These are phyloP conservation scores for Linum tenue DNA, from an alignment of 345 rosid species.

Conservation along the genomic window DNA sequence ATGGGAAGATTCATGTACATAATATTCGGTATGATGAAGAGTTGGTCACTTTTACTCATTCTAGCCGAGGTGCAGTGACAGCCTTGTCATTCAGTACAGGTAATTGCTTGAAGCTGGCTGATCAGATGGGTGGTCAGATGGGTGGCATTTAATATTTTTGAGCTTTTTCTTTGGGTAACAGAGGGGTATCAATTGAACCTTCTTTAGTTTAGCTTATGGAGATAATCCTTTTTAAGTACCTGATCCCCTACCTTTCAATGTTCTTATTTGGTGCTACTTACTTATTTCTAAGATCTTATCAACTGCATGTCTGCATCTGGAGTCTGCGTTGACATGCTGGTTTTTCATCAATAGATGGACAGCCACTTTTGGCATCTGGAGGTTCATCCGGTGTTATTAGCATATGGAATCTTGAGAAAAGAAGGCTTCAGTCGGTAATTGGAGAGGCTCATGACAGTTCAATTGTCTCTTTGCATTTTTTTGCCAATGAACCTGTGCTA, in stretches of 20 bases:
- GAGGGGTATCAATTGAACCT: background rate
- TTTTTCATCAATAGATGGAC: constrained; percentile 50
- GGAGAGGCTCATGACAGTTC: constrained; percentile 92
- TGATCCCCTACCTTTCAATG: too few species aligned
- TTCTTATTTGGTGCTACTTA: background rate
- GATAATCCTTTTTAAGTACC: too few species aligned
- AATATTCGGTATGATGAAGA: constrained; percentile 68
- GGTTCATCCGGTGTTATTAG: constrained; percentile 92
- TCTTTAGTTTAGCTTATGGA: too few species aligned
- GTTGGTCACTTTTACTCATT: constrained; percentile 63
- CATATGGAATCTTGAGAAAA: constrained; percentile 94
- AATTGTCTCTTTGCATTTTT: constrained; percentile 65
- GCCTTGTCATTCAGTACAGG: constrained; percentile 83
- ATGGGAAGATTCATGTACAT: constrained; percentile 86
- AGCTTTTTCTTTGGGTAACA: constrained; percentile 2
- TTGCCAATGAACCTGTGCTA: constrained; percentile 92
- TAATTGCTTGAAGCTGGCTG: constrained; percentile 10
- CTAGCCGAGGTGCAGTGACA: constrained; percentile 72
- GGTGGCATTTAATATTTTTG: background rate
- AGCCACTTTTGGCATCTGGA: constrained; percentile 92
- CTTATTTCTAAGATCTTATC: background rate
- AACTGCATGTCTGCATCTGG: background rate
- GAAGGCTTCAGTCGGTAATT: constrained; percentile 76
- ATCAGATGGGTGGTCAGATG: background rate
- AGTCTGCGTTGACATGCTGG: background rate